Evolutionary conservation across 2,329 filamentous ascomycete species (phyloP), one percentile per base, ranked within the genome.

Genomic region (Mycosphaerella sp.): DNA sequence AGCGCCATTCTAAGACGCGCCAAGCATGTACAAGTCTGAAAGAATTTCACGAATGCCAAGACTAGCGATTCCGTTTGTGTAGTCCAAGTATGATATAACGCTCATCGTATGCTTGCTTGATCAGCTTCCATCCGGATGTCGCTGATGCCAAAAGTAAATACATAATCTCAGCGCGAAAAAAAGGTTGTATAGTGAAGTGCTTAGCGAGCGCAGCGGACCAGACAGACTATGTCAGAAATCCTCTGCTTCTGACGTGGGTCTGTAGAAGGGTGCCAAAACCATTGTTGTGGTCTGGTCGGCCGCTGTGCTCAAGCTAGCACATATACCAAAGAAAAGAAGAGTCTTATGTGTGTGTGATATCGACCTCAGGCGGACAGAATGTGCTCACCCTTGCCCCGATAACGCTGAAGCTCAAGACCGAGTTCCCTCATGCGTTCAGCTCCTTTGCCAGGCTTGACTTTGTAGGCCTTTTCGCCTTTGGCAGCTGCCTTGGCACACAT

Each of bases 351-450:
- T 25, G 30, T 34, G 30, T 34, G 6, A 34, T 34, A n/a, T 34
- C 3, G 13, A 37, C 21, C 14, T 56, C 61, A 70, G 61, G 71
- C 70, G 27, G 73, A 75, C 52, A 76, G 63, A 37, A 76, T 73
- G 55, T 74, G 72, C 62, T 72, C 71, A 66, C 69, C 66, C 53
- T 87, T 86, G 67, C 83, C 82, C 62, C 79, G 81, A 63, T 84
- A 86, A 65, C 88, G 88, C 53, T 88, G 89, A 78, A 93, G 87
- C 66, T 91, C 81, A 50, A 97, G 78, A 48, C 91, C 93, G 53
- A 98, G 79, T 70, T 94, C 87, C 63, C 85, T 80, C 93, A 98
- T 98, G 59, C 90, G 82, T 74, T 96, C 87, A 32, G 88, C 89
- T 50, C 93, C 93, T 67, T 88, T 86, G 49, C 93, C 93, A 35